A percentile compares a stretch with the other conserved stretches of the same genome.
These are phyloP conservation scores for Primulina eburnea DNA, from an alignment of 257 asterid genomes.

Conservation along the genomic window DNA sequence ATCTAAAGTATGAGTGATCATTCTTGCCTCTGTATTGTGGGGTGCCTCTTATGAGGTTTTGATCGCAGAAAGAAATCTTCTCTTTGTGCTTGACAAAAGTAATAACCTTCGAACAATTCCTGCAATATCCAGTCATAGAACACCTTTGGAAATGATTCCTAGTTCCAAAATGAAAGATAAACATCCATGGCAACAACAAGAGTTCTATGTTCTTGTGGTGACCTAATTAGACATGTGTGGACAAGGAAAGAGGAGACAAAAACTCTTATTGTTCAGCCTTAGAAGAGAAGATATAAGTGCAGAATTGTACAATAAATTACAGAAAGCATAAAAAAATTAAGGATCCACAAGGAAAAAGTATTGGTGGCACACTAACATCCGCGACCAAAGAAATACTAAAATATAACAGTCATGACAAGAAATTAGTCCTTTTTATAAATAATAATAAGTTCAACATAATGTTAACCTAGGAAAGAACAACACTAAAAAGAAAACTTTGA, in stretches of 20 bases:
- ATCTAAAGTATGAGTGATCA: constrained; percentile 1
- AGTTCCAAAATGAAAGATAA: background rate
- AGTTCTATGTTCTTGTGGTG: background rate
- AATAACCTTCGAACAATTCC: constrained; percentile 96
- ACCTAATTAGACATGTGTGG: no score
- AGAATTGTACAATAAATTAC: no score
- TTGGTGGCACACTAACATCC: background rate
- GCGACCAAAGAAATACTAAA: background rate
- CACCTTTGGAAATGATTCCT: background rate
- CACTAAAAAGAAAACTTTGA: background rate
- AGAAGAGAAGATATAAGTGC: background rate
- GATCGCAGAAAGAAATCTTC: constrained; percentile 81
- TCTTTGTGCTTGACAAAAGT: constrained; percentile 97
- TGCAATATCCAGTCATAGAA: constrained; percentile 32
- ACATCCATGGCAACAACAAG: background rate
- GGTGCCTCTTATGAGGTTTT: constrained; percentile 83
- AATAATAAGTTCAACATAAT: background rate
- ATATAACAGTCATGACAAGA: constrained; percentile 5
- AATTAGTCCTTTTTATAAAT: background rate
- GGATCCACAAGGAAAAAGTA: background rate
- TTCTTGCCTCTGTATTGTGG: constrained; percentile 70
- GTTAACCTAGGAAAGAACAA: background rate
- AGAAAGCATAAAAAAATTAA: background rate
- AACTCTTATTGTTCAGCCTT: background rate
- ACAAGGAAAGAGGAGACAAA: no score